Percentiles rank a stretch among this genome's conserved stretches.
Evolutionary conservation across 176 grass and related monocot species (phyloP).

Genomic region (sorghum (Sorghum bicolor)): DNA sequence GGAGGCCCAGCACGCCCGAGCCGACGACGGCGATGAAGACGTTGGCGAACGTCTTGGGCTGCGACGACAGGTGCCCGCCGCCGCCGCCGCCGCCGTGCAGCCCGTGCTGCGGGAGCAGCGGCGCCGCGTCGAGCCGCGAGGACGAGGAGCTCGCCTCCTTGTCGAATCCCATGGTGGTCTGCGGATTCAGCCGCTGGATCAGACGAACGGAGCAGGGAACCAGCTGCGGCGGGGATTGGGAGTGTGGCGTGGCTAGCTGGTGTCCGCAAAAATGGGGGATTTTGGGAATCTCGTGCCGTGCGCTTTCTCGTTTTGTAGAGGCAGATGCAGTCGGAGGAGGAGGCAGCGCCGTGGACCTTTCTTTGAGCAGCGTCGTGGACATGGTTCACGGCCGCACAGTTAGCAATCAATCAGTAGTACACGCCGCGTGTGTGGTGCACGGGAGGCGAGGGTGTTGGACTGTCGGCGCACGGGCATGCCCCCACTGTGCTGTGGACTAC

Average conservation of each 20-base stretch:
- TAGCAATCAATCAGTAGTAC: not conserved
- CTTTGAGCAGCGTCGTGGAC: not conserved
- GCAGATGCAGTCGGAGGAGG: not conserved
- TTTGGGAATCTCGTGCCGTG: slow-evolving; percentile 1
- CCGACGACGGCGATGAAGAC: slow-evolving; percentile 97
- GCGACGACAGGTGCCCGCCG: slow-evolving; percentile 54
- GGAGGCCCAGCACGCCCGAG: slow-evolving; percentile 87
- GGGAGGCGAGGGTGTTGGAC: not conserved
- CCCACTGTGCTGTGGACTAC: no score
- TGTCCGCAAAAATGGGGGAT: slow-evolving; percentile 13
- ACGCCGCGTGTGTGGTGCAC: not conserved
- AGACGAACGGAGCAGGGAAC: not conserved
- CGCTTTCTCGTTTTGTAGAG: not conserved
- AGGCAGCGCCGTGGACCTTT: not conserved
- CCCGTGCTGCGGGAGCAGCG: slow-evolving; percentile 59
- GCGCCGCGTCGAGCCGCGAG: slow-evolving; percentile 37
- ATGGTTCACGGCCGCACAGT: slow-evolving; percentile 19
- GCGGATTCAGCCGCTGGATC: not conserved
- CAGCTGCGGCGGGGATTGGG: not conserved
- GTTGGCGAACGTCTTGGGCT: slow-evolving; percentile 96
- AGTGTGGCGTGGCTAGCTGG: slow-evolving; percentile 7
- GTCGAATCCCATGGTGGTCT: slow-evolving; percentile 51
- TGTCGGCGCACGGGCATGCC: not conserved
- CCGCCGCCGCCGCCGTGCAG: not conserved
- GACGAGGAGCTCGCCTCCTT: slow-evolving; percentile 66